Base-by-base conservation (phyloP, 768 basidiomycete species). In the Pleurotus djamor region DNA sequence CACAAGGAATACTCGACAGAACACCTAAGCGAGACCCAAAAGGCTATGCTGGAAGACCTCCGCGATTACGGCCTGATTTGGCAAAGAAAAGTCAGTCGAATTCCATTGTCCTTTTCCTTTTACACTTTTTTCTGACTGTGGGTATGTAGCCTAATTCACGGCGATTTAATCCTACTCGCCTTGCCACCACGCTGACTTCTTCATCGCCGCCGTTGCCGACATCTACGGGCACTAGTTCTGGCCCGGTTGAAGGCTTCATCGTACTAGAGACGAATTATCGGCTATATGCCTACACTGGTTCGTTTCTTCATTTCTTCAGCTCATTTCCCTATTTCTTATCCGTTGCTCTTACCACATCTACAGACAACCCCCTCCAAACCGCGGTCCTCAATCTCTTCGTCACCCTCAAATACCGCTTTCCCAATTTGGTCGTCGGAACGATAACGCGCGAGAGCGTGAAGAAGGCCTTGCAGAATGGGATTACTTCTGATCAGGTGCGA, bases 211-310 rank as follows among this genome's bases (percentile, higher is more conserved):
- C 88, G 5, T 78, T 92, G 67, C 89, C 89, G 61, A 86, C 84
- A 56, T 83, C 83, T 45, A 77, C 79, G 56, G 78, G 85, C 9
- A 80, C 80, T 34, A 78, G 79, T 50, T 83, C 83, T 48, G 81
- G 83, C 35, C 79, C 87, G 17, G 58, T 43, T 57, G 86, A 96
- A 71, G 94, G 96, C 12, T 98, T 97, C 77, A 89, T 98, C 65
- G 87, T 98, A 64, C 81, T 99, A 45, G 97, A 99, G 77, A 98
- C 97, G 16, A 98, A 99, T 76, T 98, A 98, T 77, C 90, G 95
- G 64, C 76, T 99, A 63, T 99, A 98, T 71, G 97, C 97, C 4
- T 99, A 99, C 73, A 99, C 97, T 37, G 90, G 95, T 95, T 71
- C 54, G 59, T 52, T 35, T 35, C 12, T 60, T 57, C 61, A 56